Evolutionary conservation across 371 early-diverging fungal genomes (phyloP), one percentile per base, ranked within the genome.

Genomic region (Hamiltosporidium tvaerminnensis): DNA sequence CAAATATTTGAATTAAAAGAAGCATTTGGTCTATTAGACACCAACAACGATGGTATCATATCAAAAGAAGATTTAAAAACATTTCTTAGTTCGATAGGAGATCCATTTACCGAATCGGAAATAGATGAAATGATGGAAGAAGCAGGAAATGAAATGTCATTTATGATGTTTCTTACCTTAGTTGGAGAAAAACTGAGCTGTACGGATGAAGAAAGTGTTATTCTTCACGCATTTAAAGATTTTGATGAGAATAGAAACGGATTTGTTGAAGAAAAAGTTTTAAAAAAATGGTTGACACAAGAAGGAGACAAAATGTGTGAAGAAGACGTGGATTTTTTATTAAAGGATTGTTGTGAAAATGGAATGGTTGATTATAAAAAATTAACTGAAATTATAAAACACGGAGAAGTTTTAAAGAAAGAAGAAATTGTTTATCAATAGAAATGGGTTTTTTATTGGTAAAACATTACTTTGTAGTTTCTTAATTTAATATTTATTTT

Each of bases 1-100:
- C 92, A 94, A 76, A 89, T 94, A 53, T 85, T 83, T 61, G 88
- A 89, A 71, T 87, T 92, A 74, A 87, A 88, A 73, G 90, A 92
- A 70, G 89, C 89, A 34, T 94, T 94, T 75, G 85, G 85, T 36
- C 82, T 91, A 64, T 84, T 92, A 72, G 95, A 91, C 67, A 85
- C 84, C 65, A 87, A 91, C 68, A 81, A 83, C 2, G 90, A 90
- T 72, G 87, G 85, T 2, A 82, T 86, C 63, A 82, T 90, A 14
- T 85, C 84, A 71, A 82, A 83, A 48, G 86, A 87, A 66, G 92
- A 90, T 76, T 80, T 94, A 32, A 86, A 86, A 74, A 84, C 84
- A 61, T 90, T 89, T 82, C 75, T 86, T 12, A 81, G 82, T 10
- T 82, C 83, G 36, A 79, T 89, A 49, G 87, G 87, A 70, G 67